A percentile compares a stretch with the other conserved stretches of the same genome.
These are phyloP conservation scores for Exophiala spinifera DNA, from an alignment of 2,329 filamentous ascomycete species.

Conservation along the genomic window DNA sequence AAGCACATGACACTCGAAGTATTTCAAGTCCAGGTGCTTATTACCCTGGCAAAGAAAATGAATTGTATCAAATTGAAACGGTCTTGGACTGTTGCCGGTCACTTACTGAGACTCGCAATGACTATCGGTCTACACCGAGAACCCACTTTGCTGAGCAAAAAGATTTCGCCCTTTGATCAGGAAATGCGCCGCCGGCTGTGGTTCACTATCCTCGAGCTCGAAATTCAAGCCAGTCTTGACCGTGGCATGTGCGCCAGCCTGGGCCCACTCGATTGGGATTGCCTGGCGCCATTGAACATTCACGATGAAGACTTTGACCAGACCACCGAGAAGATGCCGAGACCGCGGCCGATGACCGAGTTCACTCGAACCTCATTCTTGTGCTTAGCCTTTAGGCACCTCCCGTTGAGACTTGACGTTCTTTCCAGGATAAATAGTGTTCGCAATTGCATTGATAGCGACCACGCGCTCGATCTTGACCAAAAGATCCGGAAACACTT, in stretches of 20 bases:
- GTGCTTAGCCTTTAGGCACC: constrained; percentile 27
- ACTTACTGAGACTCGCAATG: constrained; percentile 48
- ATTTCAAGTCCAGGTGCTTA: constrained; percentile 50
- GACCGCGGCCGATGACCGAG: constrained; percentile 24
- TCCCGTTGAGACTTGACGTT: constrained; percentile 31
- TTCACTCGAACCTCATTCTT: constrained; percentile 32
- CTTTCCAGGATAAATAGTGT: constrained; percentile 33
- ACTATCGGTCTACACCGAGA: constrained; percentile 51
- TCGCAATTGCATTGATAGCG: constrained; percentile 26
- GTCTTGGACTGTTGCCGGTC: constrained; percentile 48
- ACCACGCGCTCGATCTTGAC: constrained; percentile 31
- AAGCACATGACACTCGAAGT: constrained; percentile 49
- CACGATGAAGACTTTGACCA: constrained; percentile 31
- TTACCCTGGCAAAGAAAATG: constrained; percentile 46
- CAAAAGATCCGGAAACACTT: constrained; percentile 30
- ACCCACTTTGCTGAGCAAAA: constrained; percentile 38
- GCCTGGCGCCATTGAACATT: constrained; percentile 40
- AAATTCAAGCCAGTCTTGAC: constrained; percentile 55
- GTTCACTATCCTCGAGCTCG: constrained; percentile 56
- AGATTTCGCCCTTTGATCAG: constrained; percentile 45
- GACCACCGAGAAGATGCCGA: constrained; percentile 21
- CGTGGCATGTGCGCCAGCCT: constrained; percentile 52
- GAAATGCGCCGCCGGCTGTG: constrained; percentile 57
- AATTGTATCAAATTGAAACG: constrained; percentile 51
- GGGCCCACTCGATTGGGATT: constrained; percentile 47